These are phyloP conservation scores for Tylopilus intermedius DNA, from an alignment of 768 basidiomycete genomes.

Conservation along the genomic window DNA sequence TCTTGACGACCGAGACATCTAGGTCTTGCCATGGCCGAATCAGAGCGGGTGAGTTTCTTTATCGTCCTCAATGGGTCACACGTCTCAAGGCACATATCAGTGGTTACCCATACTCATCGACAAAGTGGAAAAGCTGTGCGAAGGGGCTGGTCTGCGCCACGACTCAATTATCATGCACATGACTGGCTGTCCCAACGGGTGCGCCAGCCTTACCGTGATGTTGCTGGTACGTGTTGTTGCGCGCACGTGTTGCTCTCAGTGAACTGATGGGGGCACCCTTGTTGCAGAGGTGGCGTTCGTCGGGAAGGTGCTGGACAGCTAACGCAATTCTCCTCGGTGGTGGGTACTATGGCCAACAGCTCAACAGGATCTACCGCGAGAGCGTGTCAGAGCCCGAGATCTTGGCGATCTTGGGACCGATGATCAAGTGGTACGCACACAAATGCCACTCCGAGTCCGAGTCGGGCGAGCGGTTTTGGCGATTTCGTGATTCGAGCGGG, in stretches of 20 bases:
- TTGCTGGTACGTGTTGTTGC: conserved; percentile 55
- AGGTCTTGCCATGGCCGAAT: conserved; percentile 77
- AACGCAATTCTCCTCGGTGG: conserved; percentile 93
- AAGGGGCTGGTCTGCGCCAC: conserved; percentile 87
- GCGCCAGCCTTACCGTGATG: conserved; percentile 75
- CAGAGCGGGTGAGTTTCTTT: conserved; percentile 49
- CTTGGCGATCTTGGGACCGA: conserved; percentile 78
- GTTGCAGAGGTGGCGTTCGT: conserved; percentile 86
- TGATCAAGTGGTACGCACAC: conserved; percentile 92
- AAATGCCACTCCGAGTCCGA: conserved; percentile 47
- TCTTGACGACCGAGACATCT: not conserved
- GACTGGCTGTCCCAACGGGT: conserved; percentile 96
- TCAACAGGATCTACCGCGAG: conserved; percentile 96
- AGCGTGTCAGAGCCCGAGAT: conserved; percentile 89
- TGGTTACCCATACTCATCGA: conserved; percentile 90
- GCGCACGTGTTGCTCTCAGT: too few species aligned
- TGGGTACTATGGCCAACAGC: conserved; percentile 87
- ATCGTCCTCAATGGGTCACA: conserved; percentile 2
- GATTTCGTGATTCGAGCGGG: conserved; percentile 92
- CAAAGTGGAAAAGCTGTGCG: conserved; percentile 93
- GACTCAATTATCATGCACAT: conserved; percentile 98
- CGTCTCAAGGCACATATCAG: conserved; percentile 45
- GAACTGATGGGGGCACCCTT: not conserved
- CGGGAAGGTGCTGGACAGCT: conserved; percentile 90
- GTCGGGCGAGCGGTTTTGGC: conserved; percentile 86